Evolutionary conservation across 495 filamentous ascomycete species (phyloP).

Genomic region (Pyrenula massariospora): DNA sequence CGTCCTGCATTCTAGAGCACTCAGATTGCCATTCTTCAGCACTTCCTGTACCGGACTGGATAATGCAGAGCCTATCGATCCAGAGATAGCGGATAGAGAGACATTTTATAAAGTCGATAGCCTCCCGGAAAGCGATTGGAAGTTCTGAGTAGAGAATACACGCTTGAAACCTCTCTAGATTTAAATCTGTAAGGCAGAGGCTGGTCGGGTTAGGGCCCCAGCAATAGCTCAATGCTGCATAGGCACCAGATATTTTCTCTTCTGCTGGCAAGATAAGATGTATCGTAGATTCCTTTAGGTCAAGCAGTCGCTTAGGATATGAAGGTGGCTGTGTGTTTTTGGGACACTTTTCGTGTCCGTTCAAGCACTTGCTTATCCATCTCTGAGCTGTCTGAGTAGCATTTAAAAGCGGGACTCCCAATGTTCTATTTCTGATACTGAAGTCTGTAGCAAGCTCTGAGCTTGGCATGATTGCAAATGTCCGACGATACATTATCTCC

Average conservation of each 20-base stretch:
- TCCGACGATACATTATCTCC: too few species aligned
- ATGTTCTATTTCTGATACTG: neutral
- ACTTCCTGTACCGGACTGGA: conserved; percentile 8
- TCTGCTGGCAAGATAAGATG: neutral
- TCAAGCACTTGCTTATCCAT: neutral
- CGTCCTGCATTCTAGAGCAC: conserved; percentile 4
- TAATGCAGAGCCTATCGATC: conserved; percentile 17
- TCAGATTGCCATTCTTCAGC: conserved; percentile 13
- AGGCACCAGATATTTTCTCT: neutral
- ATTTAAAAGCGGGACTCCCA: neutral
- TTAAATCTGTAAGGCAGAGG: neutral
- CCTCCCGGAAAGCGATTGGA: conserved; percentile 9
- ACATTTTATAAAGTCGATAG: conserved; percentile 2
- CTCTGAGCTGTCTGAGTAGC: neutral
- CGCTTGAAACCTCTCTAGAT: neutral
- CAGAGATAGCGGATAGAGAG: conserved; percentile 12
- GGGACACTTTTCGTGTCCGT: neutral
- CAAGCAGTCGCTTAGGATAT: neutral
- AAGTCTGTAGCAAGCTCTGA: too few species aligned
- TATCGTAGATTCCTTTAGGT: neutral
- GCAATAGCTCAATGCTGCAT: neutral
- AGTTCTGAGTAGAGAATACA: neutral
- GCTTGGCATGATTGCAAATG: too few species aligned
- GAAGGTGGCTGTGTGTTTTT: neutral
- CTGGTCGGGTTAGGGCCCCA: neutral